These are phyloP conservation scores for Yamadazyma sp. DNA, from an alignment of 805 yeast genomes.

Conservation along the genomic window DNA sequence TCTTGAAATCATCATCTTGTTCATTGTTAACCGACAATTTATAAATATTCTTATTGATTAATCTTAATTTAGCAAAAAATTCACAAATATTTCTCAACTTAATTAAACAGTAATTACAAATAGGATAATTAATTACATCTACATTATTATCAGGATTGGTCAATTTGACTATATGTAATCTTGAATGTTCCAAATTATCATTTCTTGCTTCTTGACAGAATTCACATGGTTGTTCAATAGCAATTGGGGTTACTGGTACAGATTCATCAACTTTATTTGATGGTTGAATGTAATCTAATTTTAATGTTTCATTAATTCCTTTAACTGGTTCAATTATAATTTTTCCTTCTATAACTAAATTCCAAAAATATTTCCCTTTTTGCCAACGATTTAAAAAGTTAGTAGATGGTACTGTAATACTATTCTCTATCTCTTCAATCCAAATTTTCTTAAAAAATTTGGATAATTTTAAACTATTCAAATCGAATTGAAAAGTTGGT, in stretches of 20 bases:
- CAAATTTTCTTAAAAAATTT: conserved; percentile 63
- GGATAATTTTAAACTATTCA: conserved; percentile 44
- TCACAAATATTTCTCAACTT: conserved; percentile 83
- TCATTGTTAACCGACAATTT: conserved; percentile 30
- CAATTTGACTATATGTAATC: conserved; percentile 66
- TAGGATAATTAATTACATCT: conserved; percentile 50
- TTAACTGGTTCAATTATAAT: conserved; percentile 84
- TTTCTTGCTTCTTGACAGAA: conserved; percentile 79
- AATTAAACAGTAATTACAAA: conserved; percentile 79
- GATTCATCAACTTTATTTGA: conserved; percentile 11
- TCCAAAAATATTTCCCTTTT: conserved; percentile 51
- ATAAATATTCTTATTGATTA: conserved; percentile 55
- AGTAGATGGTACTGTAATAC: conserved; percentile 31
- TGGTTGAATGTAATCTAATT: conserved; percentile 29
- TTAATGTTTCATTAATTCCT: conserved; percentile 75
- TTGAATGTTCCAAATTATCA: conserved; percentile 70
- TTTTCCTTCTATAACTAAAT: conserved; percentile 71
- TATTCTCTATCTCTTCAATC: conserved; percentile 69
- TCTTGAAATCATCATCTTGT: conserved; percentile 29
- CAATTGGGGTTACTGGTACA: conserved; percentile 50
- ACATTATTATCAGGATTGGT: conserved; percentile 29
- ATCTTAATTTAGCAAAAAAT: conserved; percentile 70
- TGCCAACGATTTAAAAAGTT: conserved; percentile 42
- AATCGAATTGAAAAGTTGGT: conserved; percentile 35
- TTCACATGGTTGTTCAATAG: conserved; percentile 71